Evolutionary conservation across 1,139 yeast genomes (phyloP).

Genomic region (Wickerhamomyces sp.): DNA sequence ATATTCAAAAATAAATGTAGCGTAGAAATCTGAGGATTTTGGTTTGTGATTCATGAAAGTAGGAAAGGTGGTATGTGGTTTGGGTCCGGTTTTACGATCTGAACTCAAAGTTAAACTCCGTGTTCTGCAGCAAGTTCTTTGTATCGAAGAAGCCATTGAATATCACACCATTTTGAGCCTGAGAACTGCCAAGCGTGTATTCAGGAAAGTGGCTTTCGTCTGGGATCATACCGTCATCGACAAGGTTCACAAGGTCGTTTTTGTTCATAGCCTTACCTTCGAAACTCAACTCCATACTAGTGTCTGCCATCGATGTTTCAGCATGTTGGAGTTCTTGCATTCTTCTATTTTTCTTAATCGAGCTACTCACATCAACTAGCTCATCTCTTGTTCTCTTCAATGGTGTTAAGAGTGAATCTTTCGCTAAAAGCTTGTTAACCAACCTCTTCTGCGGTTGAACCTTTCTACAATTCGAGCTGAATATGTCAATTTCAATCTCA

Average conservation of each 20-base stretch:
- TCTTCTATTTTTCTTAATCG: slow-evolving; percentile 23
- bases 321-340: slow-evolving; percentile 13
- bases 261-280: slow-evolving; percentile 39
- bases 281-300: slow-evolving; percentile 32
- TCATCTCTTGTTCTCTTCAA: slow-evolving; percentile 24
- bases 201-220: slow-evolving; percentile 15
- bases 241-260: slow-evolving; percentile 33
- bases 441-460: slow-evolving; percentile 5
- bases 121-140: slow-evolving; percentile 17
- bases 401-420: slow-evolving; percentile 14
- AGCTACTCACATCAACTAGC: slow-evolving; percentile 17
- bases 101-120: slow-evolving; percentile 18
- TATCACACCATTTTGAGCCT: slow-evolving; percentile 1
- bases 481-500: slow-evolving; percentile 9
- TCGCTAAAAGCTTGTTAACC: slow-evolving; percentile 15
- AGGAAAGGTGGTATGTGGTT: too few species aligned
- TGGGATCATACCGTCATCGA: slow-evolving; percentile 23
- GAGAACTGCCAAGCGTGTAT: too few species aligned
- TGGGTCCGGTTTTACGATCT: slow-evolving; percentile 3
- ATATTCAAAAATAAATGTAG: too few species aligned
- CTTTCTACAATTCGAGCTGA: background rate
- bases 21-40: too few species aligned
- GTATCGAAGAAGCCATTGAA: slow-evolving; percentile 14
- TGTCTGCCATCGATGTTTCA: slow-evolving; percentile 8
- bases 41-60: too few species aligned